Conservation (phyloP, 495 filamentous ascomycete species). For the Arthonia radiata region DNA sequence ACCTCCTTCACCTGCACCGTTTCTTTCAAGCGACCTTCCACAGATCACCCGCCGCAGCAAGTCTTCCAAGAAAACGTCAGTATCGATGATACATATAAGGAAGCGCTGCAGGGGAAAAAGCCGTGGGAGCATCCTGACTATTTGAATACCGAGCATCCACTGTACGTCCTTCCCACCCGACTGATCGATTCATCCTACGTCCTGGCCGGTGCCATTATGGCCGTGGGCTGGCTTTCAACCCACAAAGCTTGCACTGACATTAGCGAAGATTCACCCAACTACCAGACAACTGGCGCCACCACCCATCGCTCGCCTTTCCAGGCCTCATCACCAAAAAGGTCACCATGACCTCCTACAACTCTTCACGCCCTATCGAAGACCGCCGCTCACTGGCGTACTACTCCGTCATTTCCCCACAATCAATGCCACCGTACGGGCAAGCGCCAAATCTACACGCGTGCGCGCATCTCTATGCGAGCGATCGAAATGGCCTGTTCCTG, state of each 20-base stretch:
- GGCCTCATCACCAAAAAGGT: constrained; percentile 35
- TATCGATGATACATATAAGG: constrained; percentile 14
- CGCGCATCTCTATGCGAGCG: constrained; percentile 40
- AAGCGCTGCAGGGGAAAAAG: constrained; percentile 16
- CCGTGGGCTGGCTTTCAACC: too few species aligned
- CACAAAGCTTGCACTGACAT: too few species aligned
- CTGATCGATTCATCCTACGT: too few species aligned
- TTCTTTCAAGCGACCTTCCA: constrained; percentile 34
- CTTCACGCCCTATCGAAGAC: constrained; percentile 21
- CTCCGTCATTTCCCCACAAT: constrained; percentile 18
- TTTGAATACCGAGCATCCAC: constrained; percentile 22
- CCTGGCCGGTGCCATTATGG: too few species aligned
- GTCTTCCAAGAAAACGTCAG: constrained; percentile 17
- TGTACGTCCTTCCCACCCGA: constrained; percentile 11
- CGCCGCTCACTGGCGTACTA: constrained; percentile 36
- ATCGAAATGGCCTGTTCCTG: constrained; percentile 41
- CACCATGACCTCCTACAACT: constrained; percentile 33
- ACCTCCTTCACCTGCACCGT: constrained; percentile 34
- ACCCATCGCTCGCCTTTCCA: constrained; percentile 22
- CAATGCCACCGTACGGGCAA: constrained; percentile 4
- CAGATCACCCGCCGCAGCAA: too few species aligned
- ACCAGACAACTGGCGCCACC: too few species aligned
- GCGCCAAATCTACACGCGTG: constrained; percentile 32
- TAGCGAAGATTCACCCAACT: too few species aligned
- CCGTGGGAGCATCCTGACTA: constrained; percentile 16